phyloP scores from a whole-genome alignment of 208 protist genomes.

The Leishmania guyanensis region DNA sequence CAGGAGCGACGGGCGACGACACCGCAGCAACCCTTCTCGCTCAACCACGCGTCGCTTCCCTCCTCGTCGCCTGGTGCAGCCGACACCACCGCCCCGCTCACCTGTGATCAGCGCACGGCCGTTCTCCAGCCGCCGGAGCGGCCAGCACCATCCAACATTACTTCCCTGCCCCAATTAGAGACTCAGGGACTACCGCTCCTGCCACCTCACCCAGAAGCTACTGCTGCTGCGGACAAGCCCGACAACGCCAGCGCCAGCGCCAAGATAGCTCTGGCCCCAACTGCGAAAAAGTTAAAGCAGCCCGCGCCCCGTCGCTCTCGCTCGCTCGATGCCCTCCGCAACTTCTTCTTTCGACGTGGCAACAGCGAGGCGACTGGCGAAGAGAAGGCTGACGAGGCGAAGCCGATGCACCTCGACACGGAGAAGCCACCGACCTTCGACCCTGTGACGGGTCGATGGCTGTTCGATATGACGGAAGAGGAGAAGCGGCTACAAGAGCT shows the following conservation, averaged over 20 bases:
- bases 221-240: conserved; percentile 2
- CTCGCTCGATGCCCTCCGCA: conserved; percentile 59
- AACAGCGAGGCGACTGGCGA: conserved; percentile 26
- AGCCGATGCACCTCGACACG: conserved; percentile 89
- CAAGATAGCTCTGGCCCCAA: neutral
- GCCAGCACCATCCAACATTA: neutral
- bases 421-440: conserved; percentile 80
- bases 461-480: conserved; percentile 84
- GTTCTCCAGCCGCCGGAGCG: conserved; percentile 14
- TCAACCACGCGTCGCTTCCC: conserved; percentile 1
- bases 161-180: conserved; percentile 3
- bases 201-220: neutral
- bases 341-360: conserved; percentile 57
- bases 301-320: conserved; percentile 40
- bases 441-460: conserved; percentile 68
- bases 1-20: conserved; percentile 4
- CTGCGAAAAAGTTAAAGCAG: conserved; percentile 10
- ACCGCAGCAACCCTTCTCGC: neutral
- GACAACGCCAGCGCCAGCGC: conserved; percentile 1
- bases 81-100: neutral
- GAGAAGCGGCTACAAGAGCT: conserved; percentile 72
- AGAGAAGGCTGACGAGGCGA: conserved; percentile 67
- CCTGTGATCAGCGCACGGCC: conserved; percentile 4
- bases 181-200: conserved; percentile 1
- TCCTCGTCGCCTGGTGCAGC: neutral